Percentiles rank a stretch among this genome's conserved stretches.
Conservation (phyloP, 75 land plant genomes). For the Cryptomeria japonica region DNA sequence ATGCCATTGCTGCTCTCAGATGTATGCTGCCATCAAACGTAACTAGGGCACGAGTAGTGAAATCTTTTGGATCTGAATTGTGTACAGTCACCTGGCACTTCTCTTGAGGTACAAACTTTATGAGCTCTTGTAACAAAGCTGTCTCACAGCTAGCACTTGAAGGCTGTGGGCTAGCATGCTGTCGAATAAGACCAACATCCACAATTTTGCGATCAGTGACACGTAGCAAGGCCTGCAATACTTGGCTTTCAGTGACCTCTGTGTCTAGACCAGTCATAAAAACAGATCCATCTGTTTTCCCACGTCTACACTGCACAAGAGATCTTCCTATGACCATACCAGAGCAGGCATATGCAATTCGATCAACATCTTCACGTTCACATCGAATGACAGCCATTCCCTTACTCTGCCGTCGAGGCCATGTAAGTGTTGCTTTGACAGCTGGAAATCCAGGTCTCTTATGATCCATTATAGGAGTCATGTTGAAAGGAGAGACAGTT, state of each 20-base stretch:
- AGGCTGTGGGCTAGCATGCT: slow-evolving; percentile 30
- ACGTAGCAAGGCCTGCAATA: slow-evolving; percentile 29
- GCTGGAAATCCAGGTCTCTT: slow-evolving; percentile 36
- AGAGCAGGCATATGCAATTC: slow-evolving; percentile 28
- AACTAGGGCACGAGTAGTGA: slow-evolving; percentile 42
- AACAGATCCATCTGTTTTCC: slow-evolving; percentile 32
- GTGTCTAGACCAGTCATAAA: slow-evolving; percentile 48
- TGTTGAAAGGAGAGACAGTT: slow-evolving; percentile 35
- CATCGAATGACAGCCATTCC: slow-evolving; percentile 62
- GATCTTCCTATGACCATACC: slow-evolving; percentile 42
- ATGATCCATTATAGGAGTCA: slow-evolving; percentile 23
- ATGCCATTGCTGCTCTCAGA: slow-evolving; percentile 77
- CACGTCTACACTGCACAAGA: slow-evolving; percentile 28
- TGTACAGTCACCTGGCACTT: slow-evolving; percentile 50
- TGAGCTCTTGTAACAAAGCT: slow-evolving; percentile 55
- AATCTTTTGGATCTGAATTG: slow-evolving; percentile 47
- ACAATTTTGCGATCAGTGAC: slow-evolving; percentile 39
- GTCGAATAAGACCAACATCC: slow-evolving; percentile 51
- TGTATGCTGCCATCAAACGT: slow-evolving; percentile 78
- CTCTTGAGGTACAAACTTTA: slow-evolving; percentile 40
- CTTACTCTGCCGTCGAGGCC: slow-evolving; percentile 73
- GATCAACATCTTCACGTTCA: slow-evolving; percentile 30
- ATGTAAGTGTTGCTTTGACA: slow-evolving; percentile 51
- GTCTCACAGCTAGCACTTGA: slow-evolving; percentile 35
- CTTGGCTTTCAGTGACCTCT: slow-evolving; percentile 48